A percentile compares a stretch with the other conserved stretches of the same genome.
Evolutionary conservation across 1,139 yeast species (phyloP).

Genomic region (Zygosaccharomyces sapae): DNA sequence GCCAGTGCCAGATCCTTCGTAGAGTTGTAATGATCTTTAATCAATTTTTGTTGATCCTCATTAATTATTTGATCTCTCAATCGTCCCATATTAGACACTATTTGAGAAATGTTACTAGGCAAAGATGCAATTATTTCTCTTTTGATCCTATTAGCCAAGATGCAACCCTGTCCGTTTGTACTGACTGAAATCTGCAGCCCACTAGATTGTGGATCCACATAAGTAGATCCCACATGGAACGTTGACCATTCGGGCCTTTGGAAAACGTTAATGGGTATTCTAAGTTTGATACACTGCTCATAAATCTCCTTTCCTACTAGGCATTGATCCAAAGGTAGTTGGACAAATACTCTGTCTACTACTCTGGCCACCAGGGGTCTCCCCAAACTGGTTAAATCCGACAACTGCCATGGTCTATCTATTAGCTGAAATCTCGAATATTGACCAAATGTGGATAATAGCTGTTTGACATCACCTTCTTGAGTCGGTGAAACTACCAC

Average conservation of each 20-base stretch:
- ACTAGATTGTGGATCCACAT: constrained; percentile 55
- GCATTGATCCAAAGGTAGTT: constrained; percentile 38
- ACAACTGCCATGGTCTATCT: constrained; percentile 39
- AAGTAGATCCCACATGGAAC: constrained; percentile 72
- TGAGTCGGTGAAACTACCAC: constrained; percentile 42
- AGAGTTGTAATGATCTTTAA: constrained; percentile 16
- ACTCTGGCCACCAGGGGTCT: constrained; percentile 56
- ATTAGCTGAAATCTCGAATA: constrained; percentile 34
- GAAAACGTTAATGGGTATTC: constrained; percentile 80
- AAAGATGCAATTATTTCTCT: constrained; percentile 64
- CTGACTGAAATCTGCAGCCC: constrained; percentile 76
- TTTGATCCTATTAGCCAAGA: constrained; percentile 73
- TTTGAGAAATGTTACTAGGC: constrained; percentile 65
- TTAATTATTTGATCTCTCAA: constrained; percentile 54
- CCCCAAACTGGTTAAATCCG: constrained; percentile 55
- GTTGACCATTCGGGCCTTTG: constrained; percentile 71
- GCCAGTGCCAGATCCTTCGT: constrained; percentile 20
- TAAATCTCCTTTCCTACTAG: constrained; percentile 42
- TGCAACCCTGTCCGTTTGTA: constrained; percentile 87
- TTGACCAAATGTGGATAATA: constrained; percentile 21
- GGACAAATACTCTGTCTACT: constrained; percentile 73
- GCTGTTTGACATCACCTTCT: constrained; percentile 16
- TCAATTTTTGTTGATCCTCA: constrained; percentile 42
- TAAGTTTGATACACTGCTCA: constrained; percentile 48
- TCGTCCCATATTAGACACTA: constrained; percentile 65